Evolutionary conservation across 441 rosid genomes (phyloP), one percentile per base, ranked within the genome.

Genomic region (Aquilaria agallochum): DNA sequence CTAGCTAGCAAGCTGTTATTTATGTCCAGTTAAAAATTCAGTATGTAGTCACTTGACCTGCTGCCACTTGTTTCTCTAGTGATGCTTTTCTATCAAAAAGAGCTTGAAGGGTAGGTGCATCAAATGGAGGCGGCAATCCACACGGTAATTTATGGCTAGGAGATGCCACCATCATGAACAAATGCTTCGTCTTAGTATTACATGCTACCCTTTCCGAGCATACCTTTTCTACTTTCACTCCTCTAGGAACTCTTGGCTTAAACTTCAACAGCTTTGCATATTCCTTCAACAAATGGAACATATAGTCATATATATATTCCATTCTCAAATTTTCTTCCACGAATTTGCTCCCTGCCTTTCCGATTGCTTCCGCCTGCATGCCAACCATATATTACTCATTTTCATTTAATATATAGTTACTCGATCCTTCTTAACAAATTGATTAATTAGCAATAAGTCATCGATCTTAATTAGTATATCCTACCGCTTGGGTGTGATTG

Each of bases 291-390:
- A 83, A 27, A 76, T 90, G 91, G n/a, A 88, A 72, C 95, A 87
- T 87, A 80, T 88, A 90, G 63, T 74, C 95, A 8, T 90, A 88
- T 34, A 88, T 86, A 33, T 68, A 58, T 47, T 77, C 79, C 90
- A 88, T 76, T 59, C 77, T 76, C 55, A 87, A 30, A 15, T 74
- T 70, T 60, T 90, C 84, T 10, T 79, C 60, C 0, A 87, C 62
- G 65, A 69, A 88, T 55, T 51, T 68, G 67, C 89, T 84, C 51
- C 87, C 95, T 7, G 72, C 76, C 60, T 71, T 60, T 5, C 91
- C 98, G 4, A 87, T 83, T 12, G 72, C 75, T 53, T 63, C 60
- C n/a, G 96, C 97, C 98, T 88, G 70, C 32, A 5, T 31, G 2
- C 15, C 27, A 40, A 42, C 9, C 5, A 13, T 44, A 27, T 20